A percentile compares a stretch with the other conserved stretches of the same genome.
Conservation (phyloP, 2,329 filamentous ascomycete genomes). For the Pseudopyricularia cyperi region DNA sequence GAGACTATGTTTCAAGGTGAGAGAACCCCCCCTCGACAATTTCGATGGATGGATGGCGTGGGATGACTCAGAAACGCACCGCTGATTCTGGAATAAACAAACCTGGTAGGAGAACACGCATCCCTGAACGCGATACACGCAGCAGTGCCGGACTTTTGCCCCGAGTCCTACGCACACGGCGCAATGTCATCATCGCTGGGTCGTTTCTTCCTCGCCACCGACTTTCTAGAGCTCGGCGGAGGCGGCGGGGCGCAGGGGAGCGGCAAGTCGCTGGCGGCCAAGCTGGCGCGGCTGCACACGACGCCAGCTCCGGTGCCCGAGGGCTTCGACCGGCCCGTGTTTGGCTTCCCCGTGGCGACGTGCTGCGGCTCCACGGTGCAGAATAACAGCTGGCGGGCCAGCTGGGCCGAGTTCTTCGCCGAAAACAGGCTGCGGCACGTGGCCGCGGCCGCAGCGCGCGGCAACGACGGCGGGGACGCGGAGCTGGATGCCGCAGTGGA, state of each 20-base stretch:
- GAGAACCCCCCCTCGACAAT: slow-evolving; percentile 13
- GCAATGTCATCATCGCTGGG: slow-evolving; percentile 36
- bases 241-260: slow-evolving; percentile 23
- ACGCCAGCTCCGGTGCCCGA: slow-evolving; percentile 55
- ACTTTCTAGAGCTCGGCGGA: slow-evolving; percentile 59
- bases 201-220: slow-evolving; percentile 52
- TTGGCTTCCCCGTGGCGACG: slow-evolving; percentile 74
- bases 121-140: slow-evolving; percentile 72
- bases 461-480: slow-evolving; percentile 49
- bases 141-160: slow-evolving; percentile 62
- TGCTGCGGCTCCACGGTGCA: slow-evolving; percentile 80
- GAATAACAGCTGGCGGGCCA: slow-evolving; percentile 58
- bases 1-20: slow-evolving; percentile 58
- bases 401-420: slow-evolving; percentile 80
- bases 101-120: slow-evolving; percentile 54
- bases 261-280: slow-evolving; percentile 49
- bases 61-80: too few relatives aligned
- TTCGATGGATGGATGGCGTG: too few relatives aligned
- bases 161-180: slow-evolving; percentile 62
- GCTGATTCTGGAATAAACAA: too few relatives aligned
- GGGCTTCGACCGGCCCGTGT: slow-evolving; percentile 46
- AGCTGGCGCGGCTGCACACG: slow-evolving; percentile 68
- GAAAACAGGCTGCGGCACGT: slow-evolving; percentile 60
- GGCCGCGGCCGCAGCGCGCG: slow-evolving; percentile 36
- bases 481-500: slow-evolving; percentile 54